Base-by-base conservation (phyloP, 2,329 filamentous ascomycete species). In the Aspergillus sojae region DNA sequence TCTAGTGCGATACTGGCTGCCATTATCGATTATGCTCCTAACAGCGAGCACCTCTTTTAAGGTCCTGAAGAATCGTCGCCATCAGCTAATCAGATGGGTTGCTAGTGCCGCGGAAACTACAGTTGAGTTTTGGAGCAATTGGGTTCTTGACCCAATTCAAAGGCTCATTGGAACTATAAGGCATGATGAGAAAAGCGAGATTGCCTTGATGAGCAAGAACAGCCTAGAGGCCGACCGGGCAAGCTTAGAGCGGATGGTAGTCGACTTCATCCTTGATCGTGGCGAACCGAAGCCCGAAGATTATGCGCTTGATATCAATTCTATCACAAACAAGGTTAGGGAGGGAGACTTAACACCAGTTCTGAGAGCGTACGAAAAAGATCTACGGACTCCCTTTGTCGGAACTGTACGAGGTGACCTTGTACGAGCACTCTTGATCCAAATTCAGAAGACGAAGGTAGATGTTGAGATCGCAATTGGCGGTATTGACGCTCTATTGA, bases 361-460 rank as follows among this genome's bases (percentile, higher is more conserved):
- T 0, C 83, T 99, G 23, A 91, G 86, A 70, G 95, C 94, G 0
- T 99, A 96, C 75, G 95, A 99, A 75, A 89, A 91, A 73, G 94
- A 97, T 70, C 83, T 99, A 48, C 87, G 91, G 58, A 90, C 84
- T 54, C 95, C 95, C 1, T 88, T 99, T 65, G 83, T 89, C 60
- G 94, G 94, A 9, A 92, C 94, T 0, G 79, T 99, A 21, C 87
- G 88, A 34, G 95, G 95, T 12, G 94, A 98, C 71, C 84, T 99
- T 32, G 86, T 98, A 41, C 89, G 94, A 58, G 93, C 94, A 5
- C 86, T 99, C 32, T 84, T 99, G 52, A 98, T 99, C 61, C 95
- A 99, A 75, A 90, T 99, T 43, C 95, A 99, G 74, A 99, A 99
- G 84, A 98, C 95, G 26, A 99, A 99, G 82, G 95, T 99, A 10